Evolutionary conservation across 345 rosid species (phyloP), one percentile per base, ranked within the genome.

Genomic region (Anastatica hierochuntica): DNA sequence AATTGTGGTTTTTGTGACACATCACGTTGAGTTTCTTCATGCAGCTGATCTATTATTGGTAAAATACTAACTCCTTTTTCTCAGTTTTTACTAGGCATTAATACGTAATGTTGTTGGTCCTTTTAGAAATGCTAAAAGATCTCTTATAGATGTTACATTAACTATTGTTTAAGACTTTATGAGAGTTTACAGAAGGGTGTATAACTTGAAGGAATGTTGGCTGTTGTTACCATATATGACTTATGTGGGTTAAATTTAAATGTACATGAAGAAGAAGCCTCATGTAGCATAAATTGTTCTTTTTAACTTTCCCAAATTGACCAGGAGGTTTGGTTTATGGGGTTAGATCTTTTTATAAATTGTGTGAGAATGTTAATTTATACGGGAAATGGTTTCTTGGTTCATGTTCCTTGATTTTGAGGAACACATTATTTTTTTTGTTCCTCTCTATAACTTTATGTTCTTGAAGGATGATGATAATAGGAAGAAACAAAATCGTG

Each of bases 1-100:
- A 72, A 94, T 97, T 31, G 92, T 88, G 50, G 71, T 94, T 53
- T 94, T 79, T 62, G 99, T 94, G 70, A 94, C 99, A 40, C 99
- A 94, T 79, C 99, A 94, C 80, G 95, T 94, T 57, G 99, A 94
- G 72, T 94, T 88, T 82, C 77, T 94, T 50, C 99, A 95, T 3
- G 68, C 85, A 40, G 95, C 99, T 51, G 97, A 88, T 68, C 67
- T 88, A 69, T 88, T 94, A 59, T 76, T 94, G 97, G 99, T 94
- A 76, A 31, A 86, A 47, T 24, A 42, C 35, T 58, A n/a, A 38
- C n/a, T n/a, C n/a, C 20, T 60, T 52, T 29, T 76, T 26, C 53
- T 60, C 16, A 14, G 24, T 48, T 68, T n/a, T 60, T 58, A 29
- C 35, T 24, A 17, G 1, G 14, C 31, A 41, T 46, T 15, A 13